Base-by-base conservation (phyloP, 192 early-diverging fungal genomes). In the Gryganskiella cystojenkinii region DNA sequence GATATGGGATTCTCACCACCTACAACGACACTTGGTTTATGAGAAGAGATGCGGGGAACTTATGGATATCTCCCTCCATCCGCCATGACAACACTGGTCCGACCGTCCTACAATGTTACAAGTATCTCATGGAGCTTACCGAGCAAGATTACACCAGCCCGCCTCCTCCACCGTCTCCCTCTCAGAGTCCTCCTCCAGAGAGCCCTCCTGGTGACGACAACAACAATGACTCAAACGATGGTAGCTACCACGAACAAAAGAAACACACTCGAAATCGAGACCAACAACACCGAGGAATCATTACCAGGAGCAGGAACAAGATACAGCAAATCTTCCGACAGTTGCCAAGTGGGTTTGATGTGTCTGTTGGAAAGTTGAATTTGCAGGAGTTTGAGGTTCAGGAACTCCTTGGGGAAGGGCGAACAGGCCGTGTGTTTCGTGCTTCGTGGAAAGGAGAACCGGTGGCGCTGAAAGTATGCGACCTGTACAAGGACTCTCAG, bases 381-480 rank as follows among this genome's bases (percentile, higher is more conserved):
- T 44, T 68, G 56, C 55, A 34, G 14, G 67, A 69, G 20, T 69
- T 69, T 60, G 34, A 44, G 51, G 24, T 50, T 20, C 67, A 51
- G 13, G 57, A 37, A 43, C 17, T 25, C 60, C 56, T 69, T 50
- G 67, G 67, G 40, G 56, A 60, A 22, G 54, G 67, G 25, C 56
- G 67, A 25, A 51, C 54, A 22, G 67, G 67, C 28, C 34, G 43
- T 49, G 56, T 69, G n/a, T 69, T 69, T 59, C 56, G 22, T 2
- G 67, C 56, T 20, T 13, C 0, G 25, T 60, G 67, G 67, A 43
- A 47, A 28, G 67, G 56, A 42, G 67, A 70, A 11, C 24, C 35
- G 15, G 57, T 61, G 33, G 57, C 67, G 42, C 28, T 70, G 25
- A 70, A 70, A 44, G 28, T 60, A 59, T 70, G 67, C 19, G 67